Base-by-base conservation (phyloP, 805 yeast genomes). In the Yarrowia divulgata region DNA sequence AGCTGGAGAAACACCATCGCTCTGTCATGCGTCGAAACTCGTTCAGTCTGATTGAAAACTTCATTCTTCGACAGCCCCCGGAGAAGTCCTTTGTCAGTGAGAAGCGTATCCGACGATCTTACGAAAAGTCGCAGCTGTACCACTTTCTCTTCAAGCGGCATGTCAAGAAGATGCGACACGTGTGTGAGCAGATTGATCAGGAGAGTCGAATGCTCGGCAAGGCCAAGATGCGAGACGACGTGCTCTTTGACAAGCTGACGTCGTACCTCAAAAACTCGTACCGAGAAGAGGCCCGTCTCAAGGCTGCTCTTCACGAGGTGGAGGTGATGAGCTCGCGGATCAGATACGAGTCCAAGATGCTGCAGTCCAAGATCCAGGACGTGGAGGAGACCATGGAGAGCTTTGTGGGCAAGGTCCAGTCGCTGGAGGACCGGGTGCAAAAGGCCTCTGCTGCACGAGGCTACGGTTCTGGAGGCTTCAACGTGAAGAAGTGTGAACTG, bases 301-400 rank as follows among this genome's bases (percentile, higher is more conserved):
- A 58, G 37, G 23, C 49, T 13, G 54, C 67, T 12, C 64, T 74
- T 13, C 62, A 69, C 16, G 76, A 75, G 12, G 70, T 72, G 18
- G 77, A 73, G 16, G 73, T 74, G 3, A 49, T 75, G 64, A 64
- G 72, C 12, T 72, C 75, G 16, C 69, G 76, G 2, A 81, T 90
- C 64, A 85, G 86, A 72, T 90, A 90, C 75, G 94, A 90, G 74
- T 79, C 87, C 55, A 78, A 90, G 23, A 79, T 88, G 50, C 76
- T 90, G 39, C 83, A 83, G 40, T 83, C 85, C 29, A 87, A 89
- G 72, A 83, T 90, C 58, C 83, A 85, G 54, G 95, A 90, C 73
- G 88, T 89, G 8, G 90, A 88, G 73, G 88, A 87, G 35, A 83
- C 87, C 55, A 82, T 86, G 69, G 79, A 81, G 57, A 75, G 81